These are phyloP conservation scores for Dioscorea cayenensis DNA, from an alignment of 116 monocot species.

Conservation along the genomic window DNA sequence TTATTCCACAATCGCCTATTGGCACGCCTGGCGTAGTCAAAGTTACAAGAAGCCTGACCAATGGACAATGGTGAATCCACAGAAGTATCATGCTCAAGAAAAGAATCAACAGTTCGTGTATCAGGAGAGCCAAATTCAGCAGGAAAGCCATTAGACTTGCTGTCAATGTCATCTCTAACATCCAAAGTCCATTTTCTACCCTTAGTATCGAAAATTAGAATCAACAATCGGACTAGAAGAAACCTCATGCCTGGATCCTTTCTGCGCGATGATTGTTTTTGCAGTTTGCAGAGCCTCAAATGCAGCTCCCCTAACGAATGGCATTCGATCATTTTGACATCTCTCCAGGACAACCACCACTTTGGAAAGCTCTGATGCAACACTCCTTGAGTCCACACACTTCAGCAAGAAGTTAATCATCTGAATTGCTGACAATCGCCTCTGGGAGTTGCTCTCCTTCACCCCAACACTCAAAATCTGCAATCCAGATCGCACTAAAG, in stretches of 20 bases:
- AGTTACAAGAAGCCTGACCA: constrained; percentile 28
- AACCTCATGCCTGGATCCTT: constrained; percentile 20
- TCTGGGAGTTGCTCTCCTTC: constrained; percentile 69
- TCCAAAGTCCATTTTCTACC: constrained; percentile 23
- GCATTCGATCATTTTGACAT: constrained; percentile 64
- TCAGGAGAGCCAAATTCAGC: constrained; percentile 61
- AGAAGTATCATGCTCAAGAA: constrained; percentile 22
- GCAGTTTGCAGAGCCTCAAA: constrained; percentile 67
- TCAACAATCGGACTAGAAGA: constrained; percentile 27
- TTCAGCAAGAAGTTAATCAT: constrained; percentile 96
- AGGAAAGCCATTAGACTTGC: neutral
- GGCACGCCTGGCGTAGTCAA: constrained; percentile 25
- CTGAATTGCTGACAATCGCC: constrained; percentile 75
- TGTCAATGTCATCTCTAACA: neutral
- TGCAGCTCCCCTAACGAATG: constrained; percentile 75
- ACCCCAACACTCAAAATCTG: constrained; percentile 40
- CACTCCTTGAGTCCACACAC: constrained; percentile 71
- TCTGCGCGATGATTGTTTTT: constrained; percentile 29
- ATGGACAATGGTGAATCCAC: constrained; percentile 49
- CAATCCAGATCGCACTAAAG: constrained; percentile 69
- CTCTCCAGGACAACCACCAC: constrained; percentile 73
- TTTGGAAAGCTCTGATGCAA: constrained; percentile 47
- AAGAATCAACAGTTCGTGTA: constrained; percentile 73
- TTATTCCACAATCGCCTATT: constrained; percentile 64
- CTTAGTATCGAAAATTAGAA: constrained; percentile 23